A percentile compares a stretch with the other conserved stretches of the same genome.
These are phyloP conservation scores for Botrytis medusae DNA, from an alignment of 2,329 filamentous ascomycete genomes.

Conservation along the genomic window DNA sequence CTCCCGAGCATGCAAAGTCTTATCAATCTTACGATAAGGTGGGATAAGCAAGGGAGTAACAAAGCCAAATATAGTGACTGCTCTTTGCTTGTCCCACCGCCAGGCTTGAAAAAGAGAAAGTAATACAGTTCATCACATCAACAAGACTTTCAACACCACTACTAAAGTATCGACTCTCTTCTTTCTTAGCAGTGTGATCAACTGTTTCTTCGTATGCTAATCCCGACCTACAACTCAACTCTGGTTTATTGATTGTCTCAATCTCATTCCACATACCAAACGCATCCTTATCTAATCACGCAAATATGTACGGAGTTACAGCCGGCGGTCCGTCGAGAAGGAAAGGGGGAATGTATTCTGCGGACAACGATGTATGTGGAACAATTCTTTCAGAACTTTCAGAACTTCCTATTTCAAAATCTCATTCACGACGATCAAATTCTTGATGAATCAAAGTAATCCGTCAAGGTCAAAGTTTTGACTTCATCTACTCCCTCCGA, in stretches of 20 bases:
- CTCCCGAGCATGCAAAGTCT: background rate
- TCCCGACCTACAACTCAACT: background rate
- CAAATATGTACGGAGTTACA: conserved; percentile 9
- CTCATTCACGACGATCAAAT: background rate
- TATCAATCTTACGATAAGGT: conserved; percentile 5
- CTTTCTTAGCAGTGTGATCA: background rate
- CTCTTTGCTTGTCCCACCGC: background rate
- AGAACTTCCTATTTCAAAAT: background rate
- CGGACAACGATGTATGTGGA: conserved; percentile 34
- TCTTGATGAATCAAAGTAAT: background rate
- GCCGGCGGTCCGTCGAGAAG: conserved; percentile 5
- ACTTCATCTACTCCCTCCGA: background rate
- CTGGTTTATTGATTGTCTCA: background rate
- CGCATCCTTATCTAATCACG: background rate
- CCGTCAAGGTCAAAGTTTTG: conserved; percentile 11
- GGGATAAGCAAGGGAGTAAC: conserved; percentile 14
- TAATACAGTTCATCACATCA: conserved; percentile 1
- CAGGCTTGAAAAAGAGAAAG: background rate
- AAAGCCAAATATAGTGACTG: conserved; percentile 7
- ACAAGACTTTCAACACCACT: background rate
- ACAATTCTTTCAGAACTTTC: background rate
- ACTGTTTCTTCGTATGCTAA: background rate
- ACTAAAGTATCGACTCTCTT: background rate
- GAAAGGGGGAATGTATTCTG: conserved; percentile 31
- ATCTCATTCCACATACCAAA: background rate